Conservation (phyloP, 768 basidiomycete genomes). For the Filobasidium floriforme region DNA sequence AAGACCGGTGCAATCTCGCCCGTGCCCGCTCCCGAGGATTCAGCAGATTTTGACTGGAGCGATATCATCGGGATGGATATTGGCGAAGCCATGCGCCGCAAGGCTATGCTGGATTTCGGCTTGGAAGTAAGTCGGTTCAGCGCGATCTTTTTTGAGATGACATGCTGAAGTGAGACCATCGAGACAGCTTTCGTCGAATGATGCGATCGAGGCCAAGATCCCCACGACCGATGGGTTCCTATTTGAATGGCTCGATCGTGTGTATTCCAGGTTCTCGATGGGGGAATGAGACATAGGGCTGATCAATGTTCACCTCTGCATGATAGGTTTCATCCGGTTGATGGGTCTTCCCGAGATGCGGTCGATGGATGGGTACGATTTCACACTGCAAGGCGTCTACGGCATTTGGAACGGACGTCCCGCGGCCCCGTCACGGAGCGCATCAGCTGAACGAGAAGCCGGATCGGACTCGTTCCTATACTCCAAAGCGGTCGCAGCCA, state of each 20-base stretch:
- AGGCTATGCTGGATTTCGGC: slow-evolving; percentile 40
- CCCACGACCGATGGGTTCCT: slow-evolving; percentile 31
- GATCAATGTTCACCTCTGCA: background rate
- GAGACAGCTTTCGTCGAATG: slow-evolving; percentile 33
- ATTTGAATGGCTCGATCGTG: slow-evolving; percentile 40
- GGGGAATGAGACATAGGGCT: background rate
- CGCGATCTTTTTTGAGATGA: background rate
- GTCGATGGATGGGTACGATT: slow-evolving; percentile 26
- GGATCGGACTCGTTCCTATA: background rate
- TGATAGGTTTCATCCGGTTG: slow-evolving; percentile 32
- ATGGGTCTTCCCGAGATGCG: slow-evolving; percentile 31
- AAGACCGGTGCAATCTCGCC: no score
- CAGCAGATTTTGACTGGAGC: slow-evolving; percentile 6
- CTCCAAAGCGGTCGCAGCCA: background rate
- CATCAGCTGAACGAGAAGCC: no score
- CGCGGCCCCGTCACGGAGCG: background rate
- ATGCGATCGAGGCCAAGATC: slow-evolving; percentile 33
- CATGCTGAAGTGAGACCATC: background rate
- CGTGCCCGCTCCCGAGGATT: no score
- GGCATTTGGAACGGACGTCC: slow-evolving; percentile 33
- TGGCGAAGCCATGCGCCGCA: slow-evolving; percentile 32
- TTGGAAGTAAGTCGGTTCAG: slow-evolving; percentile 33
- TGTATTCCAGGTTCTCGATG: slow-evolving; percentile 11
- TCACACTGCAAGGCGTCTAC: slow-evolving; percentile 37
- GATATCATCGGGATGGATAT: slow-evolving; percentile 33